A percentile compares a stretch with the other conserved stretches of the same genome.
phyloP scores from a whole-genome alignment of 129 eudicot genomes.

The Flaveria bidentis region DNA sequence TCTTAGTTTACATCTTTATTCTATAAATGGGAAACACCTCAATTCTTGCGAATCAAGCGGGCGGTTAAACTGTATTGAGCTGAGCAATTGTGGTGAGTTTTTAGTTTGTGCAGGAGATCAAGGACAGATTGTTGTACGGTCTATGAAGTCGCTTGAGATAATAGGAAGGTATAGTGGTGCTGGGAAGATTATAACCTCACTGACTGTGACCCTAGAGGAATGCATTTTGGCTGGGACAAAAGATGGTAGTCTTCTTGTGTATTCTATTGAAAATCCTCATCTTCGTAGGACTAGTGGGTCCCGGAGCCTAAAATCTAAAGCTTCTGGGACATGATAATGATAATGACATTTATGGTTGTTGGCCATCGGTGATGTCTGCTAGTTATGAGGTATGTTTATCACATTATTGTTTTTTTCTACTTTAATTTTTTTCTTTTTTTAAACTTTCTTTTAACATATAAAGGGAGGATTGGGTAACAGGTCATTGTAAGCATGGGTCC shows the following conservation, averaged over 20 bases:
- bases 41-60: slow-evolving; percentile 80
- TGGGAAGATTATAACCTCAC: slow-evolving; percentile 75
- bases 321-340: slow-evolving; percentile 40
- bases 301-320: slow-evolving; percentile 49
- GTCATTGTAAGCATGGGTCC: neutral
- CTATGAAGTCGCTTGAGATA: slow-evolving; percentile 82
- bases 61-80: slow-evolving; percentile 81
- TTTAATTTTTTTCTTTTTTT: no score
- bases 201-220: slow-evolving; percentile 89
- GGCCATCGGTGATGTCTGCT: slow-evolving; percentile 13
- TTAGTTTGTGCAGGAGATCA: slow-evolving; percentile 96
- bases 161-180: slow-evolving; percentile 65
- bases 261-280: slow-evolving; percentile 92
- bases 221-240: slow-evolving; percentile 94
- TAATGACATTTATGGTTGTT: neutral
- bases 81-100: slow-evolving; percentile 91
- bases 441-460: no score
- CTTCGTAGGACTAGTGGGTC: slow-evolving; percentile 52
- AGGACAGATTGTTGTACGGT: slow-evolving; percentile 87
- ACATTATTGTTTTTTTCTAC: no score
- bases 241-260: slow-evolving; percentile 88
- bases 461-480: neutral
- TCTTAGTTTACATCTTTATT: slow-evolving; percentile 77
- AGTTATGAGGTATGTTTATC: slow-evolving; percentile 28
- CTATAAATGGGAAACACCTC: slow-evolving; percentile 84